Evolutionary conservation across 1,139 yeast genomes (phyloP), one percentile per base, ranked within the genome.

Genomic region (Meyerozyma carpophila): DNA sequence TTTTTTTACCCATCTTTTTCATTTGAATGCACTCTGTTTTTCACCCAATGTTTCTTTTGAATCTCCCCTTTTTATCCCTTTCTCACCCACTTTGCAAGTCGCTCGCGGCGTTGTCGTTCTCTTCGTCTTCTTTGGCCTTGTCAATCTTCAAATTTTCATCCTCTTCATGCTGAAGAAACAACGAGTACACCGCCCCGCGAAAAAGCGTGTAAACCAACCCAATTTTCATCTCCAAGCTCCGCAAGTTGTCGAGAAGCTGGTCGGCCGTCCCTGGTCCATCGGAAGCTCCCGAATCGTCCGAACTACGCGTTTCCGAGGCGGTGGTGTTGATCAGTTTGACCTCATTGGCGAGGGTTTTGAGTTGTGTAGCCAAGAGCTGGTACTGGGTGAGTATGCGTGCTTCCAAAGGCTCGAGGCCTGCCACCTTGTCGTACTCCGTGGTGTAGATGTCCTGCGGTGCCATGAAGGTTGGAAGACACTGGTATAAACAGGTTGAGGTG

Each of bases 151-250:
- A 37, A 34, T 49, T 32, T 31, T 36, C 32, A 21, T 48, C 53
- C 39, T 56, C 60, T 37, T 62, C 74, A 47, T 70, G 70, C 51
- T 73, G 80, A 50, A 68, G 58, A 50, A 72, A 77, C 50, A 76
- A 59, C 5, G 82, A 77, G 56, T 82, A 83, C 2, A 83, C 88
- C 13, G 89, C 84, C 7, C 85, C 82, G 51, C 82, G 81, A 65
- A 83, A 79, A 38, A 81, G 61, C 0, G 88, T 83, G 43, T 84
- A 80, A 4, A 83, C 80, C 46, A 82, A 62, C 1, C 83, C 82
- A n/a, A 83, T 67, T 50, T 81, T 80, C 49, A 77, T 72, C 57
- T 84, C 90, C 42, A 84, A 65, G 38, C 70, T 76, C 37, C 87
- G 64, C 52, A 83, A 57, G 48, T 75, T 77, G 37, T 70, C 76